Base-by-base conservation (phyloP, 2,329 filamentous ascomycete species). In the Tolypocladium ovalisporum region DNA sequence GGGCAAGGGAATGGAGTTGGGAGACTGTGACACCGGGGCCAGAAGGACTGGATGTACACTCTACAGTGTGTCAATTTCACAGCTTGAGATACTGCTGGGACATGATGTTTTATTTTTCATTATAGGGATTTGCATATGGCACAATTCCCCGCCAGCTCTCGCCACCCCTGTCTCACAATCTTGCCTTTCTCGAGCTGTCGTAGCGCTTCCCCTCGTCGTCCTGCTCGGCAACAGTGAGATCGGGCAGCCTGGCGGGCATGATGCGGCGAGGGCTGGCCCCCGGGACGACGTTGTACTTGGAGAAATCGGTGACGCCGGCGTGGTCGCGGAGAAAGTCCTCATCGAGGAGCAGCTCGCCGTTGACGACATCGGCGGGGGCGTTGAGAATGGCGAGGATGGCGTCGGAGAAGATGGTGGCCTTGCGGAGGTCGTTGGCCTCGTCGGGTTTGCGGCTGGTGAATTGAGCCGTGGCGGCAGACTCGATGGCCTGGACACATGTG, bases 261-360 rank as follows among this genome's bases (percentile, higher is more conserved):
- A 95, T 95, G 24, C 90, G 76, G 57, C 90, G 74, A 0, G 90
- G 89, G 1, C 58, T 72, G 0, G 80, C 64, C 1, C 87, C 87
- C 0, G 80, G 74, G 1, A 92, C 76, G n/a, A 93, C 69, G 37
- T 78, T 82, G 68, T 95, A 95, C 64, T 83, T 81, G 0, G 78
- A 79, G 64, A 95, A 94, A 67, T 95, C 88, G 0, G 72, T 77
- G 4, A 91, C 76, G 1, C 85, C 84, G 24, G 73, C 76, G 59
- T 85, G 77, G 8, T 80, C 75, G 22, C 87, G 77, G 35, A 95
- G 75, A 62, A 91, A 94, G 67, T 95, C 90, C 68, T 95, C 90
- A 65, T 95, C 90, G 1, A 91, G 79, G 58, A 86, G 78, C 6
- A 93, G 73, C 49, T 82, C 72, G 0, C 90, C 90, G 67, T 90